Base-by-base conservation (phyloP, 768 basidiomycete genomes). In the Mycena indigotica region DNA sequence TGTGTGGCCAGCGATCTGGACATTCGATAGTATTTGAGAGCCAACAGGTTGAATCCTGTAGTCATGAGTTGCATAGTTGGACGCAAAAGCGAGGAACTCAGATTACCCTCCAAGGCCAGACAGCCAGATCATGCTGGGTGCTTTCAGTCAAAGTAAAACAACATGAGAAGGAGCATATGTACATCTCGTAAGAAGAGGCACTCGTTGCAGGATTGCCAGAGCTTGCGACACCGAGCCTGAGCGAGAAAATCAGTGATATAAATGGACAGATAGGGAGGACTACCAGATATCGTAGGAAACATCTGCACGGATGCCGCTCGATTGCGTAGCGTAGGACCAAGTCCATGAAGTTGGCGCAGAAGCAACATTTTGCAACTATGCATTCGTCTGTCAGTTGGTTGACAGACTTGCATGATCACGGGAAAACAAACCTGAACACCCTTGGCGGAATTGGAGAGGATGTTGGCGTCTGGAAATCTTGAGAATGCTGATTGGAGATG, bases 211-310 rank as follows among this genome's bases (percentile, higher is more conserved):
- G 77, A 0, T 63, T 60, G 41, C 82, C 83, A 4, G 75, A 65
- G 2, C 73, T 64, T 8, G 79, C 67, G 15, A 60, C 67, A 28
- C 84, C 83, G 28, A 75, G 64, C n/a, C n/a, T n/a, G n/a, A n/a
- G n/a, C n/a, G n/a, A n/a, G n/a, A n/a, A n/a, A n/a, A n/a, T n/a
- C n/a, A n/a, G n/a, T n/a, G n/a, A n/a, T n/a, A n/a, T n/a, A n/a
- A n/a, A n/a, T n/a, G n/a, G n/a, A n/a, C n/a, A n/a, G n/a, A n/a
- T n/a, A n/a, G n/a, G n/a, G n/a, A n/a, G n/a, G n/a, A n/a, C n/a
- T n/a, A n/a, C 84, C 84, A 85, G 44, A 84, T 80, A 57, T 84
- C 82, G 57, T 84, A 84, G 23, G 82, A 71, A 60, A 85, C 82
- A 62, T 85, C 82, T 5, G 84, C 84, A 40, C 81, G 74, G 55